phyloP scores from a whole-genome alignment of 1,284 basidiomycete genomes.

The Mycosarcoma mackinlayi region DNA sequence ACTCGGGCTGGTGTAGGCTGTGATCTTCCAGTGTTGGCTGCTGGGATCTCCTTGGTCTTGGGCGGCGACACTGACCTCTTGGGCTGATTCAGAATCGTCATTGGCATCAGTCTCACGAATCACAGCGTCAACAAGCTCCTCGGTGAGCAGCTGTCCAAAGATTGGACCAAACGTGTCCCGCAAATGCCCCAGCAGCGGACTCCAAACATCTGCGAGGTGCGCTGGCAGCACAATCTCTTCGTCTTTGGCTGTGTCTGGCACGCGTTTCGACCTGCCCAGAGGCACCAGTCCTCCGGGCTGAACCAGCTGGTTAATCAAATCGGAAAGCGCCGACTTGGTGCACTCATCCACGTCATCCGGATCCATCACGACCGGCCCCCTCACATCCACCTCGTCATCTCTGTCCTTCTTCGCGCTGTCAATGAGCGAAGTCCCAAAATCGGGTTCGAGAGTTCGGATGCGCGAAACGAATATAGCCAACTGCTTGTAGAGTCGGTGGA shows the following conservation, averaged over 20 bases:
- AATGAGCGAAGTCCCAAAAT: slow-evolving; percentile 25
- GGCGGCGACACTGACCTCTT: no score
- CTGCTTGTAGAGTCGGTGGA: slow-evolving; percentile 37
- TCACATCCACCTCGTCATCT: slow-evolving; percentile 25
- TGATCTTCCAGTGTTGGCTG: slow-evolving; percentile 18
- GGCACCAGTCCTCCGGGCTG: slow-evolving; percentile 42
- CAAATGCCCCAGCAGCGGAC: slow-evolving; percentile 31
- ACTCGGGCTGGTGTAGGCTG: slow-evolving; percentile 6
- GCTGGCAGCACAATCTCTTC: slow-evolving; percentile 12
- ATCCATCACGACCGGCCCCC: slow-evolving; percentile 13
- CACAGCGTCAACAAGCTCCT: slow-evolving; percentile 28
- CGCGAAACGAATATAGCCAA: slow-evolving; percentile 37
- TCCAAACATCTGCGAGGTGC: slow-evolving; percentile 28
- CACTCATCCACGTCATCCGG: slow-evolving; percentile 47
- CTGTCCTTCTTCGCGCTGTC: slow-evolving; percentile 24
- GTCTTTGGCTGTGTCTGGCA: neutral
- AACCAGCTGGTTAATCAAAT: slow-evolving; percentile 31
- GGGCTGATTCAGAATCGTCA: neutral
- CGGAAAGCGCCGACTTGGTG: slow-evolving; percentile 23
- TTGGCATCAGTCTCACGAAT: slow-evolving; percentile 1
- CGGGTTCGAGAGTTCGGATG: slow-evolving; percentile 32
- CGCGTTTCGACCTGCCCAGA: slow-evolving; percentile 36
- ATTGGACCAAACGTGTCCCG: slow-evolving; percentile 26
- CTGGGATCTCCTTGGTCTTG: slow-evolving; percentile 9
- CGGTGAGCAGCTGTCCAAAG: slow-evolving; percentile 29